Conservation (phyloP, 1,284 basidiomycete species). For the Ustilago tritici region DNA sequence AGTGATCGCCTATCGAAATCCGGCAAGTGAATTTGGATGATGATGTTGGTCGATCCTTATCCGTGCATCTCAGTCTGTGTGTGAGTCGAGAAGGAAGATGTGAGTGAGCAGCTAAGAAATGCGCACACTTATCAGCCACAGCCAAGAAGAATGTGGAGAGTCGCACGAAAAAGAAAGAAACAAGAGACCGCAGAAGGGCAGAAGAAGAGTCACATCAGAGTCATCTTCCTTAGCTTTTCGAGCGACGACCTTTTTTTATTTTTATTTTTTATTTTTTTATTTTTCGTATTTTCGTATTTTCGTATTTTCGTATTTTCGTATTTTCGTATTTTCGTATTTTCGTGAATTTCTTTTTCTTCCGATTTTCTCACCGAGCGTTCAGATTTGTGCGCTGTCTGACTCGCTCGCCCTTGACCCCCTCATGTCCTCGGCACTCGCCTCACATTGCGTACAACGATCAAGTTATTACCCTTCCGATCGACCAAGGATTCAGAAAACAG, state of each 20-base stretch:
- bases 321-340: background rate
- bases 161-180: slow-evolving; percentile 10
- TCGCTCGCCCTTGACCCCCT: background rate
- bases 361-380: slow-evolving; percentile 2
- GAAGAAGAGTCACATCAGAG: slow-evolving; percentile 15
- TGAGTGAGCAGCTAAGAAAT: slow-evolving; percentile 7
- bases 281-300: background rate
- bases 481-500: too few species aligned
- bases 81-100: slow-evolving; percentile 1
- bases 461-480: too few species aligned
- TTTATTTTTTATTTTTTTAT: background rate
- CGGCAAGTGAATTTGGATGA: background rate
- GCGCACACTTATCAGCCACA: slow-evolving; percentile 1
- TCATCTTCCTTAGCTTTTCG: background rate
- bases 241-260: background rate
- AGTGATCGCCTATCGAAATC: too few species aligned
- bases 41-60: background rate
- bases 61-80: background rate
- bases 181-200: background rate
- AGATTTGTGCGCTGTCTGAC: background rate
- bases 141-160: slow-evolving; percentile 11
- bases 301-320: background rate
- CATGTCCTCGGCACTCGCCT: too few species aligned
- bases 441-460: too few species aligned
- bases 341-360: background rate